Conservation (phyloP, 108 stramenopile species). For the Skeletonema costatum region DNA sequence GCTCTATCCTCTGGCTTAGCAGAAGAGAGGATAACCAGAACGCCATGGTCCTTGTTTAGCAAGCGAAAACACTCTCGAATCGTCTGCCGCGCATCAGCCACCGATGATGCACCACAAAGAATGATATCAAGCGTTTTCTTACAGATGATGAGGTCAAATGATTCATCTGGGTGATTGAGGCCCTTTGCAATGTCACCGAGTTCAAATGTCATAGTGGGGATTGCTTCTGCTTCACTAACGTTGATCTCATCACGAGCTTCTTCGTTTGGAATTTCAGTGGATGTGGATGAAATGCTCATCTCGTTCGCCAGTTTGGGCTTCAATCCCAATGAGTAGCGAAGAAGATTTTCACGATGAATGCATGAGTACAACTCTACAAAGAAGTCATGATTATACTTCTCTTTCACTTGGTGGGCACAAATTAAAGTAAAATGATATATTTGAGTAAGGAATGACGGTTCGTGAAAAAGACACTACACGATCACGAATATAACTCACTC, state of each 20-base stretch:
- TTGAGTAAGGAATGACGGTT: neutral
- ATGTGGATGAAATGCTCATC: neutral
- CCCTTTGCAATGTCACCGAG: constrained; percentile 69
- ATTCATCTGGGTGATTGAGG: constrained; percentile 63
- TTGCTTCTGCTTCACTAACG: neutral
- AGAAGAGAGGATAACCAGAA: constrained; percentile 67
- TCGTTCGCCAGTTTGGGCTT: neutral
- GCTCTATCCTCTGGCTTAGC: constrained; percentile 78
- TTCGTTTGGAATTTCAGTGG: neutral
- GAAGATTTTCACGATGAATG: constrained; percentile 17
- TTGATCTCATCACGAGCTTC: constrained; percentile 40
- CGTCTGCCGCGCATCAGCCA: constrained; percentile 38
- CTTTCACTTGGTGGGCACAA: constrained; percentile 36
- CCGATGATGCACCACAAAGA: constrained; percentile 60
- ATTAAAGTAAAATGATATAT: neutral
- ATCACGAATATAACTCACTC: constrained; percentile 33
- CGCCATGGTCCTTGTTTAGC: constrained; percentile 61
- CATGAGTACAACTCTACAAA: constrained; percentile 10
- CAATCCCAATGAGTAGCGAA: constrained; percentile 18
- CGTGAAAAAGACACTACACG: neutral
- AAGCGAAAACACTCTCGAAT: constrained; percentile 67
- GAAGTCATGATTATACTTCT: constrained; percentile 52
- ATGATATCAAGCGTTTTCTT: constrained; percentile 85
- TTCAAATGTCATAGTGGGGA: constrained; percentile 61
- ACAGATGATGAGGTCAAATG: constrained; percentile 83